These are phyloP conservation scores for Heterobasidion occidentale DNA, from an alignment of 1,284 basidiomycete genomes.

Conservation along the genomic window DNA sequence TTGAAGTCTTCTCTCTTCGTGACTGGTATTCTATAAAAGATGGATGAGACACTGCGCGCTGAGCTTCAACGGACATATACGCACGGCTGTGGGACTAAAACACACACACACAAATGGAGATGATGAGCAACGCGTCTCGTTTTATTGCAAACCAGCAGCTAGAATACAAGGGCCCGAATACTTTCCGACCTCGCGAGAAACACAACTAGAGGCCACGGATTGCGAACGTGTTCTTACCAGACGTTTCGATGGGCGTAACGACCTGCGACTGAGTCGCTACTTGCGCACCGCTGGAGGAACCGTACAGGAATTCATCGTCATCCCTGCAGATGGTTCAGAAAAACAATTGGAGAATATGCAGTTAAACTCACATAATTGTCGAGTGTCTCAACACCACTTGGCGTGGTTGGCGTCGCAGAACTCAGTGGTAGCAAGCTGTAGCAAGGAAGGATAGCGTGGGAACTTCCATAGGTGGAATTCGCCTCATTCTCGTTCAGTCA, in stretches of 20 bases:
- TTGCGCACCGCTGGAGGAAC: too few species aligned
- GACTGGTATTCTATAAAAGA: background rate
- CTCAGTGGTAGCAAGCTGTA: too few species aligned
- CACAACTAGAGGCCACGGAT: background rate
- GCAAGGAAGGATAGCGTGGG: too few species aligned
- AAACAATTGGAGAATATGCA: too few species aligned
- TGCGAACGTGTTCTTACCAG: conserved; percentile 8
- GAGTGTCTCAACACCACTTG: too few species aligned
- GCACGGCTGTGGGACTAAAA: background rate
- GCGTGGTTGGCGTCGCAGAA: too few species aligned
- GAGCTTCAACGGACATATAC: background rate
- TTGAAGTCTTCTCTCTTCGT: background rate
- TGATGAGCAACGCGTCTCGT: background rate
- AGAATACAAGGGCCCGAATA: background rate
- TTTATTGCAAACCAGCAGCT: background rate
- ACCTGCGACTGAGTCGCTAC: background rate
- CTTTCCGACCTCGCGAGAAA: background rate
- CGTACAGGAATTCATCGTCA: too few species aligned
- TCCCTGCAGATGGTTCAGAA: too few species aligned
- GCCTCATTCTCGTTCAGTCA: too few species aligned
- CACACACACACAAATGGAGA: background rate
- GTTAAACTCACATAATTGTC: too few species aligned
- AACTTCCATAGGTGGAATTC: too few species aligned
- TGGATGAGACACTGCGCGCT: background rate
- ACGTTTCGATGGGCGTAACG: background rate